These are phyloP conservation scores for Chalara sp. DNA, from an alignment of 2,329 filamentous ascomycete species.

Conservation along the genomic window DNA sequence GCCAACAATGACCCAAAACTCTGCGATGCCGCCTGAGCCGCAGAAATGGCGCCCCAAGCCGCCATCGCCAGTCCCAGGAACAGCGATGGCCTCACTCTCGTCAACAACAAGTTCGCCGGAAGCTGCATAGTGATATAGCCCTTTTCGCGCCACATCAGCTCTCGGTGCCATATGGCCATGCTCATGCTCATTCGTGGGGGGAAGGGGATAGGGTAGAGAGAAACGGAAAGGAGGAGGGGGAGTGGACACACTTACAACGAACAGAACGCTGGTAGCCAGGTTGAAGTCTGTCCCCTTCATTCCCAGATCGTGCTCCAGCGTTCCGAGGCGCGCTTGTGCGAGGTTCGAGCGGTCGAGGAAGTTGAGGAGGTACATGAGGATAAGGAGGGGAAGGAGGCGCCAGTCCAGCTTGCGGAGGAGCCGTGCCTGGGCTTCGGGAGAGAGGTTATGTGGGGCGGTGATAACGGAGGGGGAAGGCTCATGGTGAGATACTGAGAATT, in stretches of 20 bases:
- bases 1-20: conserved; percentile 37
- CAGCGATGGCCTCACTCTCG: conserved; percentile 34
- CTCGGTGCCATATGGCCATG: too few species aligned
- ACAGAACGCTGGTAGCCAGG: conserved; percentile 46
- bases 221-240: too few species aligned
- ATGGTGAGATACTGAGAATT: too few species aligned
- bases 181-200: too few species aligned
- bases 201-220: too few species aligned
- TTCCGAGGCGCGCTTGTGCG: conserved; percentile 46
- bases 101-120: conserved; percentile 40
- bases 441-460: too few species aligned
- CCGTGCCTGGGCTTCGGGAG: too few species aligned
- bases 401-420: conserved; percentile 44
- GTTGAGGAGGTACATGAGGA: conserved; percentile 50
- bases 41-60: conserved; percentile 32
- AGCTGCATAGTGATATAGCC: conserved; percentile 41
- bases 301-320: conserved; percentile 43
- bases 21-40: conserved; percentile 38
- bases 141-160: neutral
- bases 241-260: conserved; percentile 36
- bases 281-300: conserved; percentile 53
- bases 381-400: conserved; percentile 43
- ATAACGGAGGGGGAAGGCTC: too few species aligned
- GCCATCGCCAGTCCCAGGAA: conserved; percentile 35
- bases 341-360: conserved; percentile 47